A percentile compares a stretch with the other conserved stretches of the same genome.
phyloP scores from a whole-genome alignment of 129 eudicot species.

The Erigeron canadensis region DNA sequence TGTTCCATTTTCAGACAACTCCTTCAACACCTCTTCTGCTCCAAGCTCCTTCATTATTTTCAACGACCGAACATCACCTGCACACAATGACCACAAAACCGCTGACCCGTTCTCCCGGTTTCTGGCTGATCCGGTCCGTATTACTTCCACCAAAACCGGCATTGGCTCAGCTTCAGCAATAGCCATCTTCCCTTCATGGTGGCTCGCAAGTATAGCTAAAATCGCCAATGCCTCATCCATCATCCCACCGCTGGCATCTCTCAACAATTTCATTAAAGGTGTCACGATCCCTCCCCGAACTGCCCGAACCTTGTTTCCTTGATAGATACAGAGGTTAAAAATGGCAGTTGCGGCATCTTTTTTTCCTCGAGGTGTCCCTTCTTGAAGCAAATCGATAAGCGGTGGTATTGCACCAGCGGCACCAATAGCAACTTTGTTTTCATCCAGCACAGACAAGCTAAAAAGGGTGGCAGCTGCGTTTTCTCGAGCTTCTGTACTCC shows the following conservation, averaged over 20 bases:
- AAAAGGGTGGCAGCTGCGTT: slow-evolving; percentile 94
- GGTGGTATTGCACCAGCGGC: slow-evolving; percentile 86
- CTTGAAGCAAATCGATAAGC: slow-evolving; percentile 60
- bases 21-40: slow-evolving; percentile 80
- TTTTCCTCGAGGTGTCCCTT: slow-evolving; percentile 88
- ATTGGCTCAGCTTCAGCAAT: slow-evolving; percentile 78
- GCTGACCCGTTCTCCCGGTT: slow-evolving; percentile 93
- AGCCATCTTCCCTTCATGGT: slow-evolving; percentile 78
- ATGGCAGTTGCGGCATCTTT: slow-evolving; percentile 94
- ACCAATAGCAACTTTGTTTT: slow-evolving; percentile 86
- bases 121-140: slow-evolving; percentile 79
- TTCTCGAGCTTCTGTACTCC: slow-evolving; percentile 81
- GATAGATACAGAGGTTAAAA: slow-evolving; percentile 75
- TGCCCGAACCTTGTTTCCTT: slow-evolving; percentile 91
- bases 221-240: slow-evolving; percentile 90
- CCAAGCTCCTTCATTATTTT: slow-evolving; percentile 63
- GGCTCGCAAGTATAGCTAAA: slow-evolving; percentile 79
- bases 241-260: slow-evolving; percentile 91
- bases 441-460: slow-evolving; percentile 79
- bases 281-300: slow-evolving; percentile 80
- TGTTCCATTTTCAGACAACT: slow-evolving; percentile 81
- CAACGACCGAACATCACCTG: slow-evolving; percentile 56
- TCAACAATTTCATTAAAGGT: slow-evolving; percentile 62
- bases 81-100: slow-evolving; percentile 77
- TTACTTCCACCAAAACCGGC: slow-evolving; percentile 67